Percentiles rank a stretch among this genome's conserved stretches.
These are phyloP conservation scores for Pulicaria dysenterica DNA, from an alignment of 129 eudicot genomes.

Conservation along the genomic window DNA sequence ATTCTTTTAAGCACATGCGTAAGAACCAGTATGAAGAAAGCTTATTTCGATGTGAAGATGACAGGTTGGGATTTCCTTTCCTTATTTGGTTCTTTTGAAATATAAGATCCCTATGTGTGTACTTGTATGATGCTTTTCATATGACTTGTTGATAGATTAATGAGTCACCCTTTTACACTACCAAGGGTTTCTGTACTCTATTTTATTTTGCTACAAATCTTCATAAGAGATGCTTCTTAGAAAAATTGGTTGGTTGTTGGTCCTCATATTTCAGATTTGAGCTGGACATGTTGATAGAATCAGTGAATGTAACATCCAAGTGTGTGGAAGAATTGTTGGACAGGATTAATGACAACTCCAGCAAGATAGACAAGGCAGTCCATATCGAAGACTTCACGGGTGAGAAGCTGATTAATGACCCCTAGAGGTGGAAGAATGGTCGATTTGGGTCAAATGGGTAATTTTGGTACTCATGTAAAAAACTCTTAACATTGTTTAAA, in stretches of 20 bases:
- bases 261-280: constrained; percentile 73
- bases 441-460: constrained; percentile 8
- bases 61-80: constrained; percentile 50
- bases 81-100: neutral
- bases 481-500: neutral
- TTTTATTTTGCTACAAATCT: neutral
- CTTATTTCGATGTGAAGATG: constrained; percentile 98
- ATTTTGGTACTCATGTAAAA: neutral
- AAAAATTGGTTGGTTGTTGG: constrained; percentile 23
- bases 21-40: constrained; percentile 98
- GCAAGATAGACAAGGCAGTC: constrained; percentile 51
- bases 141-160: constrained; percentile 15
- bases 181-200: constrained; percentile 22
- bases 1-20: constrained; percentile 98
- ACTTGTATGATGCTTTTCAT: constrained; percentile 12
- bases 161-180: constrained; percentile 15
- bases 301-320: constrained; percentile 78
- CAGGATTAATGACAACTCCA: constrained; percentile 58
- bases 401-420: constrained; percentile 33
- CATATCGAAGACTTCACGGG: constrained; percentile 84
- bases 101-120: neutral
- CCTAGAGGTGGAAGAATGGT: constrained; percentile 12
- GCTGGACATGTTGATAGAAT: constrained; percentile 88
- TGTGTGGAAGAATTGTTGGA: constrained; percentile 83
- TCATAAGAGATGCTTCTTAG: constrained; percentile 25